Evolutionary conservation across 2,329 filamentous ascomycete species (phyloP).

Genomic region (Lachnellula arida): DNA sequence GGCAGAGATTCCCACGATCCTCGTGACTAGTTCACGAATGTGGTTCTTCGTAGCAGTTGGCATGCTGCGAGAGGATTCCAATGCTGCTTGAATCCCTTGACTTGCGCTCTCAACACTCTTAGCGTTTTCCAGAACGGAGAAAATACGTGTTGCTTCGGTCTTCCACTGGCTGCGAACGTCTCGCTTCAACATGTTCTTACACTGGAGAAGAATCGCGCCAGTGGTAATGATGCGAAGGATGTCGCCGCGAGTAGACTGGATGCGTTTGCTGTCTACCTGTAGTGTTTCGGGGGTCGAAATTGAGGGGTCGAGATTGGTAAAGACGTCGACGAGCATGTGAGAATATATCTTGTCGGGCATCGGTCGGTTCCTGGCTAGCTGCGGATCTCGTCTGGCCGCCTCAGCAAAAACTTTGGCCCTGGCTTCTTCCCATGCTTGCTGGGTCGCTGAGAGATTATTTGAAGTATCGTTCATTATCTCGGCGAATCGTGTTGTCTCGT

Average conservation of each 20-base stretch:
- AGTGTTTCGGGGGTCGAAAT: slow-evolving; percentile 69
- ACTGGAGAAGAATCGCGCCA: slow-evolving; percentile 70
- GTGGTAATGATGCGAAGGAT: slow-evolving; percentile 65
- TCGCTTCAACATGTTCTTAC: slow-evolving; percentile 78
- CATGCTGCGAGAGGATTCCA: slow-evolving; percentile 61
- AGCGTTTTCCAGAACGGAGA: slow-evolving; percentile 60
- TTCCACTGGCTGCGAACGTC: slow-evolving; percentile 77
- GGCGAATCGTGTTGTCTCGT: slow-evolving; percentile 69
- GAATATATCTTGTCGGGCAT: slow-evolving; percentile 68
- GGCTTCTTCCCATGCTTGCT: slow-evolving; percentile 61
- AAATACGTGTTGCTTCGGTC: slow-evolving; percentile 65
- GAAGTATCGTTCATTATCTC: slow-evolving; percentile 55
- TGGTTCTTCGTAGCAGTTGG: slow-evolving; percentile 56
- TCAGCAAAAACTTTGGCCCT: slow-evolving; percentile 62
- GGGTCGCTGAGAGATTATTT: slow-evolving; percentile 54
- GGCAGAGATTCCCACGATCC: slow-evolving; percentile 41
- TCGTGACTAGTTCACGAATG: slow-evolving; percentile 52
- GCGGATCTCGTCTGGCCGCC: slow-evolving; percentile 62
- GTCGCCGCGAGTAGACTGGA: slow-evolving; percentile 51
- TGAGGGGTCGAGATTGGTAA: slow-evolving; percentile 58
- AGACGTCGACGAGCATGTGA: slow-evolving; percentile 69
- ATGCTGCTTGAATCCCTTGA: slow-evolving; percentile 57
- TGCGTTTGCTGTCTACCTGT: slow-evolving; percentile 60
- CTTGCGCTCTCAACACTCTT: slow-evolving; percentile 44
- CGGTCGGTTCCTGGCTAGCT: slow-evolving; percentile 56